Evolutionary conservation across 371 early-diverging fungal species (phyloP).

Genomic region (Mortierella sp.): DNA sequence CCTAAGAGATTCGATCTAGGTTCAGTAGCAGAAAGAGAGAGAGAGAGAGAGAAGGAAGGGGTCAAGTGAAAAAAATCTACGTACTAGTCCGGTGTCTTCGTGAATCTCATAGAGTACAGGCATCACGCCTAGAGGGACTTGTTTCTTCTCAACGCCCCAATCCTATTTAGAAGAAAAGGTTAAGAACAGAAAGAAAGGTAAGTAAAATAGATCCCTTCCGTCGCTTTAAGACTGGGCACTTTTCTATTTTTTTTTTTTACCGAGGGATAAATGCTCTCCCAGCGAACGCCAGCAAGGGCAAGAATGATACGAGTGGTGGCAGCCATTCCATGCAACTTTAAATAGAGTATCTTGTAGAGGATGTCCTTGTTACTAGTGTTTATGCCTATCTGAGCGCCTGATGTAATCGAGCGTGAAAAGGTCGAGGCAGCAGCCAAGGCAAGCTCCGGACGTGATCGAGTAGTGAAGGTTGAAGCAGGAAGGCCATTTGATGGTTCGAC

Average conservation of each 20-base stretch:
- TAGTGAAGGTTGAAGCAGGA: constrained; percentile 22
- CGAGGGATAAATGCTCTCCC: constrained; percentile 38
- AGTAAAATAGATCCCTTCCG: background rate
- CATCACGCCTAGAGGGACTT: constrained; percentile 27
- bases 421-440: constrained; percentile 11
- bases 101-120: constrained; percentile 42
- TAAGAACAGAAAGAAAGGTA: background rate
- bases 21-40: background rate
- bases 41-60: background rate
- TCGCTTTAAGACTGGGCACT: too few relatives aligned
- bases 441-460: constrained; percentile 18
- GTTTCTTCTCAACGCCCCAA: constrained; percentile 24
- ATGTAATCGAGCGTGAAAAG: background rate
- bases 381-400: background rate
- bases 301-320: constrained; percentile 39
- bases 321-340: constrained; percentile 45
- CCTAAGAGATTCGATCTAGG: background rate
- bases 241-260: constrained; percentile 16
- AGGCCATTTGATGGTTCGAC: background rate
- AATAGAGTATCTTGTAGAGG: constrained; percentile 30
- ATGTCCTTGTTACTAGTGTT: background rate
- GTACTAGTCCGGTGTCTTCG: background rate
- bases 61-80: background rate
- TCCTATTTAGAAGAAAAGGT: constrained; percentile 10
- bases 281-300: constrained; percentile 22